These are phyloP conservation scores for Rhizopogon vesiculosus DNA, from an alignment of 768 basidiomycete genomes.

Conservation along the genomic window DNA sequence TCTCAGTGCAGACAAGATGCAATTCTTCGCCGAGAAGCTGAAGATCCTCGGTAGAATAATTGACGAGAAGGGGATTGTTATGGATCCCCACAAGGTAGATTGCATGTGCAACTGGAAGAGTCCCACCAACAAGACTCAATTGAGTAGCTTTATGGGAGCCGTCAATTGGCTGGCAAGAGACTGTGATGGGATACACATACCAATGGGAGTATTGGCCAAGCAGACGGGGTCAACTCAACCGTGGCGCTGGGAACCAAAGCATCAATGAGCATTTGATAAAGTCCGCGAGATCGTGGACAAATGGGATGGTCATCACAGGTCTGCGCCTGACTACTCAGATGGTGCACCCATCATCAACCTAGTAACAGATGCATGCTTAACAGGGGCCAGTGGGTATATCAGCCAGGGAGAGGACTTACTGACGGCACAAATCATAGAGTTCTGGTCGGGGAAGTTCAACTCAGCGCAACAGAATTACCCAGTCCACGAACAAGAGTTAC, in stretches of 20 bases:
- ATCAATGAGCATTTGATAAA: conserved; percentile 28
- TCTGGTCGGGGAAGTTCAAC: conserved; percentile 25
- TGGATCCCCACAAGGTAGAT: too few relatives aligned
- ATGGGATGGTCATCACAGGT: conserved; percentile 11
- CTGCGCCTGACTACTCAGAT: conserved; percentile 13
- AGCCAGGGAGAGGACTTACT: conserved; percentile 21
- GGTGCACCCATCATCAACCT: conserved; percentile 18
- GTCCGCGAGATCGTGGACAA: conserved; percentile 8
- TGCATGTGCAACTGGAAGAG: too few relatives aligned
- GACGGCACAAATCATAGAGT: conserved; percentile 19
- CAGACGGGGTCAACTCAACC: conserved; percentile 7
- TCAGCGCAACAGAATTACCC: conserved; percentile 24
- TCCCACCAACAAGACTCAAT: too few relatives aligned
- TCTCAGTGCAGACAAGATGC: too few relatives aligned
- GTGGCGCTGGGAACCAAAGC: conserved; percentile 22
- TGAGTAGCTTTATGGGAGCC: too few relatives aligned
- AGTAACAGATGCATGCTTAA: conserved; percentile 19
- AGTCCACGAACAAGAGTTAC: conserved; percentile 15
- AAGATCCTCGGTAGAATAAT: too few relatives aligned
- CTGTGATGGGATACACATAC: conserved; percentile 27
- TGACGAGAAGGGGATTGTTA: too few relatives aligned
- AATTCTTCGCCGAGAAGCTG: too few relatives aligned
- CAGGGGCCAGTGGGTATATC: conserved; percentile 25
- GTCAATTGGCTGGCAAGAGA: too few relatives aligned
- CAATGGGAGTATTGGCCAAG: conserved; percentile 31